A percentile compares a stretch with the other conserved stretches of the same genome.
phyloP scores from a whole-genome alignment of 2,329 filamentous ascomycete species.

The Neocatenulostroma microsporum region DNA sequence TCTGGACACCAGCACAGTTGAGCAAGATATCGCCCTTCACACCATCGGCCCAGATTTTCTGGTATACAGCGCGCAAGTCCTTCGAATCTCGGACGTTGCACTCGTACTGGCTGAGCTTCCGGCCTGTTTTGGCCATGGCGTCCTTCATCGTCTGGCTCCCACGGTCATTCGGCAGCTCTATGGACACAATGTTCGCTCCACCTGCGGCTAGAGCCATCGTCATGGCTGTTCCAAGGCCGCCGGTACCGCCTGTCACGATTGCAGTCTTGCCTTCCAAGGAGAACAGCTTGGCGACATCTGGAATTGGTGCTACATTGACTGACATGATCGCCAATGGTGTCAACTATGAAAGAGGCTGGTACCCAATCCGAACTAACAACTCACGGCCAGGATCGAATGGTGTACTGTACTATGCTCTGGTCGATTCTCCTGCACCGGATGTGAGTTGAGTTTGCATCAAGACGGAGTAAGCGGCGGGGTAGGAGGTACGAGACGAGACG shows the following conservation, averaged over 20 bases:
- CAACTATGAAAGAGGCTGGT: no score
- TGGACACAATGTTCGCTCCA: constrained; percentile 26
- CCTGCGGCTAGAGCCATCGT: constrained; percentile 24
- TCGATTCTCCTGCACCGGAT: no score
- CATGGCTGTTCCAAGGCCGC: constrained; percentile 24
- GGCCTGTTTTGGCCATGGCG: constrained; percentile 9
- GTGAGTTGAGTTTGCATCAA: no score
- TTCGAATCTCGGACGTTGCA: constrained; percentile 13
- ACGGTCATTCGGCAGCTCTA: constrained; percentile 14
- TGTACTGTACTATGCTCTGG: no score
- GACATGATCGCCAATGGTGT: no score
- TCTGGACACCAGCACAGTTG: constrained; percentile 25
- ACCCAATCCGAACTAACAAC: no score
- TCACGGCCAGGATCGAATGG: no score
- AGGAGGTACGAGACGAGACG: no score
- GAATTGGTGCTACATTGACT: no score
- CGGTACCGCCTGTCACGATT: constrained; percentile 18
- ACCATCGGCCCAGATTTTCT: constrained; percentile 18
- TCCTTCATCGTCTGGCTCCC: constrained; percentile 7
- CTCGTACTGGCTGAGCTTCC: constrained; percentile 11
- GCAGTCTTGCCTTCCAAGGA: constrained; percentile 16
- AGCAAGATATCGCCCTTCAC: constrained; percentile 22
- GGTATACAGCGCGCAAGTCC: constrained; percentile 10
- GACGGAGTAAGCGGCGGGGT: no score
- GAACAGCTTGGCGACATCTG: no score